A percentile compares a stretch with the other conserved stretches of the same genome.
Evolutionary conservation across 768 basidiomycete genomes (phyloP).

Genomic region (Ramaria sp.): DNA sequence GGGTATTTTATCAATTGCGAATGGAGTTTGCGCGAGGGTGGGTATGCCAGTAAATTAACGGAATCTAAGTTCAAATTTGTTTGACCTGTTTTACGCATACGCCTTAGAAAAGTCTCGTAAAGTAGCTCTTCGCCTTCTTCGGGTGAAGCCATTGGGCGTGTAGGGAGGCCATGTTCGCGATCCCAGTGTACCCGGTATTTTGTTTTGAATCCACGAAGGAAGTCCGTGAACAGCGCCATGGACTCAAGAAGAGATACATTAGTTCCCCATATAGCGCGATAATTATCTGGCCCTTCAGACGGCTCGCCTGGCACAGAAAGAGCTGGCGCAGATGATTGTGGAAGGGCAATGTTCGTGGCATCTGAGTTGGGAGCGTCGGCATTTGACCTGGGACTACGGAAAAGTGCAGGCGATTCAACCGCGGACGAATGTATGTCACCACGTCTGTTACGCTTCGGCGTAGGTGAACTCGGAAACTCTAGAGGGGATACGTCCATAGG

Average conservation of each 20-base stretch:
- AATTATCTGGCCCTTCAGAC: constrained; percentile 71
- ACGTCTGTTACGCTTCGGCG: constrained; percentile 61
- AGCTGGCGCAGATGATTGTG: constrained; percentile 35
- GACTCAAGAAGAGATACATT: constrained; percentile 86
- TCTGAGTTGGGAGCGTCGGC: constrained; percentile 35
- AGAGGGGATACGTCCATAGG: constrained; percentile 57
- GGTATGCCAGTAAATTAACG: constrained; percentile 77
- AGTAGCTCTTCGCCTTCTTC: constrained; percentile 57
- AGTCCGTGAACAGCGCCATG: constrained; percentile 84
- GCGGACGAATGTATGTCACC: constrained; percentile 86
- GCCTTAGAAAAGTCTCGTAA: constrained; percentile 74
- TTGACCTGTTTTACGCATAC: constrained; percentile 87
- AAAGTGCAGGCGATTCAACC: constrained; percentile 34
- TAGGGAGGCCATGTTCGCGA: constrained; percentile 44
- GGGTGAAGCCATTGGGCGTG: constrained; percentile 42
- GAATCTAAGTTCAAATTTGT: constrained; percentile 89
- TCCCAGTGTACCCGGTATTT: constrained; percentile 77
- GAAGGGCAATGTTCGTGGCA: constrained; percentile 43
- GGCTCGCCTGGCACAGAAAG: constrained; percentile 53
- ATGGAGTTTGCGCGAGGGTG: constrained; percentile 73
- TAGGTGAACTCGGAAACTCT: constrained; percentile 61
- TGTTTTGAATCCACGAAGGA: constrained; percentile 85
- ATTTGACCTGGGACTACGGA: constrained; percentile 27
- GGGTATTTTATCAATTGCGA: constrained; percentile 85
- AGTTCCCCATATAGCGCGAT: constrained; percentile 95